phyloP scores from a whole-genome alignment of 2,329 filamentous ascomycete species.

The Trichoderma arundinaceum region DNA sequence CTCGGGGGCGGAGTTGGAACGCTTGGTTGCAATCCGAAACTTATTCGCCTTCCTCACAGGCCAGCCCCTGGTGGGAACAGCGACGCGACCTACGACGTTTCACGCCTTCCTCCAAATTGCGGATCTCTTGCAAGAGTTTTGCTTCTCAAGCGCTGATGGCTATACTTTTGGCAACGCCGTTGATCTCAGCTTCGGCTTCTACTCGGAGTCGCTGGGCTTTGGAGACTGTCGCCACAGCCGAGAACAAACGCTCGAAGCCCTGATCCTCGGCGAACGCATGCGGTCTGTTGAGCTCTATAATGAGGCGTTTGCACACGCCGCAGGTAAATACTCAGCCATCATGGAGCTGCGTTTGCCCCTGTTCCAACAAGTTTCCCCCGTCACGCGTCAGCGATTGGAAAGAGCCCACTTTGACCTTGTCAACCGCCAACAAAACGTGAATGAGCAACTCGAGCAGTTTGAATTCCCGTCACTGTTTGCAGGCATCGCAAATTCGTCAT shows the following conservation, averaged over 20 bases:
- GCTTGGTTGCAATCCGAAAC: constrained; percentile 65
- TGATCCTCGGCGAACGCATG: constrained; percentile 89
- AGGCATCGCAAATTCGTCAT: constrained; percentile 84
- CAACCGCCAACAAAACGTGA: constrained; percentile 72
- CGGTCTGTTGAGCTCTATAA: constrained; percentile 82
- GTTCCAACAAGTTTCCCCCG: constrained; percentile 70
- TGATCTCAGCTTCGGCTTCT: constrained; percentile 71
- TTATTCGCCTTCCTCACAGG: constrained; percentile 69
- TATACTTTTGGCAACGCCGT: constrained; percentile 65
- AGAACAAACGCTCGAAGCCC: constrained; percentile 86
- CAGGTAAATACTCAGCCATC: constrained; percentile 81
- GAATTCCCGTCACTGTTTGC: constrained; percentile 90
- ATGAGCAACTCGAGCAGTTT: constrained; percentile 79
- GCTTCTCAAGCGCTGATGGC: constrained; percentile 62
- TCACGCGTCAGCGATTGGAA: constrained; percentile 80
- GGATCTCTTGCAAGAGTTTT: constrained; percentile 60
- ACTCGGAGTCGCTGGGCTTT: constrained; percentile 76
- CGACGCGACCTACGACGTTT: constrained; percentile 57
- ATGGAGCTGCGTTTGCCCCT: constrained; percentile 70
- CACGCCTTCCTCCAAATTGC: constrained; percentile 61
- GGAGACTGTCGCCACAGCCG: constrained; percentile 81
- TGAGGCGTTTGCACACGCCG: constrained; percentile 89
- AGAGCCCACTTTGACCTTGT: constrained; percentile 80
- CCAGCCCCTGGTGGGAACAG: constrained; percentile 66
- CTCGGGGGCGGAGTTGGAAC: constrained; percentile 54